Base-by-base conservation (phyloP, 352 stramenopile species). In the Phytophthora sansomeana region DNA sequence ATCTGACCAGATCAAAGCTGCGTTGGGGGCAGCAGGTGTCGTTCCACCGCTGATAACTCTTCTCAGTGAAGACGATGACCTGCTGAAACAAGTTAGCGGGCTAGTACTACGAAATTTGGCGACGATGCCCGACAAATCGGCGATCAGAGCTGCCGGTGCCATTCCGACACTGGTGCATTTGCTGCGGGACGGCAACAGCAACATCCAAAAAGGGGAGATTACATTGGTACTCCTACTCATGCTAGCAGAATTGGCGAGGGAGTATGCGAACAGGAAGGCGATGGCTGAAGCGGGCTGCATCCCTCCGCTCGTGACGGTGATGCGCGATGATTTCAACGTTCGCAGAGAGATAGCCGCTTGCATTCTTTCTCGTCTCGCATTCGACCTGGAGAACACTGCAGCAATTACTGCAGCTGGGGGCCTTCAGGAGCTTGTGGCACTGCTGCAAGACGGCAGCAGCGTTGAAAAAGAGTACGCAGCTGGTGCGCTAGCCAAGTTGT, bases 211-310 rank as follows among this genome's bases (percentile, higher is more conserved):
- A 44, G 32, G 33, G 19, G 54, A 55, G 19, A 48, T 54, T 26
- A 13, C 36, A 5, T 14, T 28, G 8, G 48, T 35, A 13, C 21
- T 24, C 21, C 21, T 24, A 24, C 21, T 24, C 21, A 24, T 24
- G 21, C 24, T 72, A 21, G 16, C n/a, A 4, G 53, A 72, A 19
- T 11, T 67, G 39, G 36, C 56, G 9, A 17, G 36, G 8, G 32
- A 47, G 21, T 7, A 10, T 16, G 21, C 24, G 5, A 49, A 38
- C 49, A 28, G 32, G 54, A 26, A 17, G 7, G n/a, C 32, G 5
- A 63, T 72, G 17, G 42, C 42, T 19, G 36, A 17, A 33, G 58
- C 29, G n/a, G 64, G 58, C 6, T 58, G 57, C 13, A 63, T 72
- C 19, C 29, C 32, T 26, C 26, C 36, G n/a, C 58, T 67, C 28